Evolutionary conservation across 2,329 filamentous ascomycete genomes (phyloP).

Genomic region (Sclerotinia subarctica): DNA sequence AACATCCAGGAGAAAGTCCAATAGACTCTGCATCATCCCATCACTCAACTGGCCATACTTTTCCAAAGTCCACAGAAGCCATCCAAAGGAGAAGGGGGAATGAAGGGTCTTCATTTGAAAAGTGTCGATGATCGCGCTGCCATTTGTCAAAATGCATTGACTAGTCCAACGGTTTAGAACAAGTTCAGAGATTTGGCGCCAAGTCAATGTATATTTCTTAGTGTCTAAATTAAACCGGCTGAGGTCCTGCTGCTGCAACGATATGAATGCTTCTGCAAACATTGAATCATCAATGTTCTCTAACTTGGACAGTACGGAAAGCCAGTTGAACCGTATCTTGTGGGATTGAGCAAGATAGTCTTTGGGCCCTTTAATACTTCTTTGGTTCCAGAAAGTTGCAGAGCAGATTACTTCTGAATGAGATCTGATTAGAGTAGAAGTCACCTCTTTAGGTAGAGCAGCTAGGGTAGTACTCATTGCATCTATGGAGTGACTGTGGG

Average conservation of each 20-base stretch:
- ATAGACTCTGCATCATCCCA: constrained; percentile 23
- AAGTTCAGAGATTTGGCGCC: constrained; percentile 16
- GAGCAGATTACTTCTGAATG: constrained; percentile 8
- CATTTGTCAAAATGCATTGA: constrained; percentile 22
- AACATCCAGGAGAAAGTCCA: constrained; percentile 6
- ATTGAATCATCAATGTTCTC: constrained; percentile 18
- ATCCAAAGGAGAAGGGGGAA: neutral
- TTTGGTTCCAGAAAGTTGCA: neutral
- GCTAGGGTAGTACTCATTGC: constrained; percentile 25
- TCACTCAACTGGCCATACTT: constrained; percentile 17
- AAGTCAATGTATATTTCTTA: constrained; percentile 7
- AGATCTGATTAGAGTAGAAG: constrained; percentile 14
- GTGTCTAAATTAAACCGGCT: neutral
- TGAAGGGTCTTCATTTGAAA: neutral
- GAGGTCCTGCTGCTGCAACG: neutral
- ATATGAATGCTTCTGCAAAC: constrained; percentile 22
- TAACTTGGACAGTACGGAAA: constrained; percentile 26
- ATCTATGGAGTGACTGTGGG: constrained; percentile 18
- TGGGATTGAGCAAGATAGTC: constrained; percentile 8
- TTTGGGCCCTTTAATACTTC: neutral
- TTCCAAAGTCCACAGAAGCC: constrained; percentile 7
- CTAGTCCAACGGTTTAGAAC: constrained; percentile 31
- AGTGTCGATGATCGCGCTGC: constrained; percentile 18
- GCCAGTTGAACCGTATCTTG: constrained; percentile 23
- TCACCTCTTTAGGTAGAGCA: constrained; percentile 16